A percentile compares a stretch with the other conserved stretches of the same genome.
Conservation (phyloP, 352 stramenopile species). For the Phytophthora macrochlamydospora region DNA sequence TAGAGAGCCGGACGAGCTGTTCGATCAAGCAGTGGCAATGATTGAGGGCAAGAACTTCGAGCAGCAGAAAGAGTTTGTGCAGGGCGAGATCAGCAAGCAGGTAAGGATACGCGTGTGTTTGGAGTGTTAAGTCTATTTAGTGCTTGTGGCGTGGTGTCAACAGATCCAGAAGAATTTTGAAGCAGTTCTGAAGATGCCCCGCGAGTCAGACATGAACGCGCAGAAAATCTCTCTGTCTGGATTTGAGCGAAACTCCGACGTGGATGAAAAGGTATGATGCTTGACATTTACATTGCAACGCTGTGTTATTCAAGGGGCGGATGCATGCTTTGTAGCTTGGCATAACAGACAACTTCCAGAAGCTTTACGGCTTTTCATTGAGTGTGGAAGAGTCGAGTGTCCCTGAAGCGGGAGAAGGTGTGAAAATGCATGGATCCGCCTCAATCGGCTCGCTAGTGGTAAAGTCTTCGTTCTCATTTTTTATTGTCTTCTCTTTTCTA, state of each 20-base stretch:
- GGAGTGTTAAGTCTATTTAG: not conserved
- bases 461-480: constrained; percentile 6
- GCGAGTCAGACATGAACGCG: constrained; percentile 29
- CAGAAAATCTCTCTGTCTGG: constrained; percentile 71
- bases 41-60: constrained; percentile 84
- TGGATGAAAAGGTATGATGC: constrained; percentile 29
- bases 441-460: constrained; percentile 79
- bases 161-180: constrained; percentile 64
- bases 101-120: constrained; percentile 14
- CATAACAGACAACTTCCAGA: constrained; percentile 48
- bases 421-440: constrained; percentile 67
- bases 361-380: constrained; percentile 75
- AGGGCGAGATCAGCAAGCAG: constrained; percentile 65
- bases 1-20: constrained; percentile 75
- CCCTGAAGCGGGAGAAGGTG: constrained; percentile 63
- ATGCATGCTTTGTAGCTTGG: constrained; percentile 23
- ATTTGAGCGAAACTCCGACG: constrained; percentile 49
- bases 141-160: not conserved
- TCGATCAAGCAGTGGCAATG: constrained; percentile 70
- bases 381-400: constrained; percentile 72
- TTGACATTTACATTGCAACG: not conserved
- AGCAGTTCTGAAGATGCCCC: constrained; percentile 59
- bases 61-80: constrained; percentile 79
- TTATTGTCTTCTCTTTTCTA: constrained; percentile 7
- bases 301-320: not conserved